Evolutionary conservation across 176 grass and related monocot genomes (phyloP), one percentile per base, ranked within the genome.

Genomic region (Oryza longistaminata): DNA sequence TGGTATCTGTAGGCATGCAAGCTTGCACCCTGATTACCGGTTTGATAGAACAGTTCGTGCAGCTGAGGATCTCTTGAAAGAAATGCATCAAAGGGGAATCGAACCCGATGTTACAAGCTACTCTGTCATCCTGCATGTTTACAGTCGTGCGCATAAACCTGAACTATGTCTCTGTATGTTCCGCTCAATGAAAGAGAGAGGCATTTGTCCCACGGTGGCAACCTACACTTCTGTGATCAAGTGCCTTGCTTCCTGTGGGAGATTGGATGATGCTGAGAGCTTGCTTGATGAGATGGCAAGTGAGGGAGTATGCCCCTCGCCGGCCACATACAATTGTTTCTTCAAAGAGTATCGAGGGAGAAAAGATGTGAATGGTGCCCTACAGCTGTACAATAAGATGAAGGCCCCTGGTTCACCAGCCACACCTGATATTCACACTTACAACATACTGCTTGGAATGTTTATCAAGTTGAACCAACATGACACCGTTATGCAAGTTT

Each of bases 221-320:
- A 94, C 96, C n/a, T 95, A 95, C 73, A 98, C 96, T 49, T 98
- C 90, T 31, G 87, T 95, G 49, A 88, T 98, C 25, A 98, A 98
- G 64, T 98, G 96, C 29, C 93, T 98, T 82, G 81, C 91, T 69
- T 98, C 93, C 0, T 98, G 96, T 83, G 96, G 93, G 60, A 90
- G 93, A 87, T 80, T 95, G 66, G 83, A 95, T 24, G 89, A 95
- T 82, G 91, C 91, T 10, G 86, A 90, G 37, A 85, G 35, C 9
- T 92, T 98, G 77, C 91, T 98, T 37, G 68, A 87, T 83, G 91
- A 98, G 88, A 98, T 98, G 96, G 70, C 84, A 80, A 58, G 42
- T 43, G 85, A 92, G 67, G 83, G 91, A 61, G 87, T 95, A 27
- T 91, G 90, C 6, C 93, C 96, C 27, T 82, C 85, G 3, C 91